phyloP scores from a whole-genome alignment of 2,329 filamentous ascomycete genomes.

The Penicillium brevicompactum region DNA sequence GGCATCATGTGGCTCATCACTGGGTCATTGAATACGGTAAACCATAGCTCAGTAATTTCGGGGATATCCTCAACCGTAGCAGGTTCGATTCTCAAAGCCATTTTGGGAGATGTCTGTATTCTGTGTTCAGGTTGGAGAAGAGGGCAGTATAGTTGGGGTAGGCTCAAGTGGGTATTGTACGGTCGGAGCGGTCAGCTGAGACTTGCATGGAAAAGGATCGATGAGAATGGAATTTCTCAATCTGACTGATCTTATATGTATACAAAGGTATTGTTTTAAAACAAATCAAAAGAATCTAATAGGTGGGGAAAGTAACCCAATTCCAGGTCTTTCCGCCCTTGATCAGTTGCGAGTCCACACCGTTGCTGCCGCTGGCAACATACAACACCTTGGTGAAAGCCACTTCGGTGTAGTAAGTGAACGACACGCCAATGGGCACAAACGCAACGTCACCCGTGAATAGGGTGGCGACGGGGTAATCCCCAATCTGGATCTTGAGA shows the following conservation, averaged over 20 bases:
- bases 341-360: slow-evolving; percentile 23
- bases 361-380: slow-evolving; percentile 21
- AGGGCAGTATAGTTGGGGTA: no score
- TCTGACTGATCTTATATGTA: background rate
- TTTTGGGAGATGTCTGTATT: background rate
- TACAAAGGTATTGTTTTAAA: background rate
- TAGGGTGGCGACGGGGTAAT: slow-evolving; percentile 31
- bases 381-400: slow-evolving; percentile 28
- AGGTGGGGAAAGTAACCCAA: slow-evolving; percentile 21
- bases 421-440: slow-evolving; percentile 36
- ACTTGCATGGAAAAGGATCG: background rate
- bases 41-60: slow-evolving; percentile 28
- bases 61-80: slow-evolving; percentile 27
- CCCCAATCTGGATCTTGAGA: slow-evolving; percentile 36
- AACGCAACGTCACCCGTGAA: slow-evolving; percentile 44
- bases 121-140: no score
- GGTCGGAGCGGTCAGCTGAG: background rate
- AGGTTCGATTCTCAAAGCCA: slow-evolving; percentile 10
- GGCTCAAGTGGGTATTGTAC: background rate
- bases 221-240: background rate
- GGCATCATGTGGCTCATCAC: slow-evolving; percentile 25
- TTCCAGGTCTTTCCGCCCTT: slow-evolving; percentile 18
- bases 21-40: slow-evolving; percentile 26
- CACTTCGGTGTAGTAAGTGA: slow-evolving; percentile 37
- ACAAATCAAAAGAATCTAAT: slow-evolving; percentile 1